phyloP scores from a whole-genome alignment of 2,329 filamentous ascomycete genomes.

The Arthrobotrys megalospora region DNA sequence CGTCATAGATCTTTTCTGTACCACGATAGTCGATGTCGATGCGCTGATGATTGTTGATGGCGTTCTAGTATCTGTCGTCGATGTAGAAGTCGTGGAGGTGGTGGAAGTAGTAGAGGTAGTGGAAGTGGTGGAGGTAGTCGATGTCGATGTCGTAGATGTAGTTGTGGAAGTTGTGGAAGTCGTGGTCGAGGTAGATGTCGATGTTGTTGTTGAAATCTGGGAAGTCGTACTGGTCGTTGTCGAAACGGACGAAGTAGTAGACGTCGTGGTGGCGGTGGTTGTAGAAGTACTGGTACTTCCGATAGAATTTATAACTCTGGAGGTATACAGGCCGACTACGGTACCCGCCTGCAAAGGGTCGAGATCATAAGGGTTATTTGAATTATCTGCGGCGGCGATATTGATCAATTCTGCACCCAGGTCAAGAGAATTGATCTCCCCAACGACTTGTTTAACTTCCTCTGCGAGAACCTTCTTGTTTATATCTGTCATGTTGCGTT shows the following conservation, averaged over 20 bases:
- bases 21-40: slow-evolving; percentile 44
- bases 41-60: slow-evolving; percentile 42
- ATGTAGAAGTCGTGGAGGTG: slow-evolving; percentile 7
- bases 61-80: slow-evolving; percentile 31
- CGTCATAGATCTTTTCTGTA: slow-evolving; percentile 24
- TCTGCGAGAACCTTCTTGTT: slow-evolving; percentile 36
- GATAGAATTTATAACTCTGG: slow-evolving; percentile 34
- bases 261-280: slow-evolving; percentile 10
- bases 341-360: slow-evolving; percentile 29
- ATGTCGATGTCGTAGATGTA: slow-evolving; percentile 31
- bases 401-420: slow-evolving; percentile 42
- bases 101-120: slow-evolving; percentile 35
- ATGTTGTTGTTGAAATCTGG: slow-evolving; percentile 33
- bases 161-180: slow-evolving; percentile 44
- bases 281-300: slow-evolving; percentile 40
- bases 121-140: slow-evolving; percentile 23
- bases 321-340: slow-evolving; percentile 43
- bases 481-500: slow-evolving; percentile 47
- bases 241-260: slow-evolving; percentile 26
- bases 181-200: slow-evolving; percentile 33
- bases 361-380: slow-evolving; percentile 52
- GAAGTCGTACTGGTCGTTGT: slow-evolving; percentile 29
- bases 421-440: slow-evolving; percentile 43
- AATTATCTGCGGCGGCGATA: slow-evolving; percentile 45
- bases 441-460: slow-evolving; percentile 45